Evolutionary conservation across 345 rosid species (phyloP).

Genomic region (Orychophragmus violaceus): DNA sequence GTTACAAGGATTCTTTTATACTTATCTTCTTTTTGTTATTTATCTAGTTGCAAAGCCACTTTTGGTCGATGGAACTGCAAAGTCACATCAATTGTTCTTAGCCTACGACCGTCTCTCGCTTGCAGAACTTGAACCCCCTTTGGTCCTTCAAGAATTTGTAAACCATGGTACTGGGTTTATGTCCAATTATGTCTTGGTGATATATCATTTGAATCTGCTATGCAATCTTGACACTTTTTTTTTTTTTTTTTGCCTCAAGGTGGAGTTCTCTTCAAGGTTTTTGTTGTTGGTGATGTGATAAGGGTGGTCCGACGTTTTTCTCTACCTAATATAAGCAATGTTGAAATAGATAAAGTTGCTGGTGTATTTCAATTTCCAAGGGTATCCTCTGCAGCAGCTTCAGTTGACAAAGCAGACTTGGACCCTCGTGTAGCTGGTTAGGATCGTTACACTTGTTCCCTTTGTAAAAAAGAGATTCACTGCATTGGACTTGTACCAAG

Average conservation of each 20-base stretch:
- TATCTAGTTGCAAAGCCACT: constrained; percentile 87
- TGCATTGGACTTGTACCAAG: background rate
- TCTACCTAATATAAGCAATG: constrained; percentile 59
- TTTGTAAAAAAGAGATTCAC: background rate
- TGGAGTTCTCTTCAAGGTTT: constrained; percentile 83
- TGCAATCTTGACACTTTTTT: background rate
- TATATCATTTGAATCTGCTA: background rate
- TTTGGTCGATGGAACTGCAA: constrained; percentile 79
- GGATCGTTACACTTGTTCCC: constrained; percentile 9
- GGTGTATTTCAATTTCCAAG: constrained; percentile 69
- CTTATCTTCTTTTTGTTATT: too few relatives aligned
- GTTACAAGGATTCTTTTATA: too few relatives aligned
- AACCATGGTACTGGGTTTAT: constrained; percentile 62
- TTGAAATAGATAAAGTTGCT: constrained; percentile 46
- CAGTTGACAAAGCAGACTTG: constrained; percentile 77
- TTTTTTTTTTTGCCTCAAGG: constrained; percentile 31
- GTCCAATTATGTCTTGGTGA: background rate
- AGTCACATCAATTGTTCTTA: constrained; percentile 79
- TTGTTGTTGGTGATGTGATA: constrained; percentile 71
- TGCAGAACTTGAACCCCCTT: constrained; percentile 73
- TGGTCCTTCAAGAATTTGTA: constrained; percentile 87
- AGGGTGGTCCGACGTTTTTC: constrained; percentile 79
- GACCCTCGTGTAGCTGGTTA: constrained; percentile 74
- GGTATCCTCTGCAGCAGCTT: constrained; percentile 84
- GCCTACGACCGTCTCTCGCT: constrained; percentile 68